Conservation (phyloP, 2,329 filamentous ascomycete genomes). For the Nakataea oryzae region DNA sequence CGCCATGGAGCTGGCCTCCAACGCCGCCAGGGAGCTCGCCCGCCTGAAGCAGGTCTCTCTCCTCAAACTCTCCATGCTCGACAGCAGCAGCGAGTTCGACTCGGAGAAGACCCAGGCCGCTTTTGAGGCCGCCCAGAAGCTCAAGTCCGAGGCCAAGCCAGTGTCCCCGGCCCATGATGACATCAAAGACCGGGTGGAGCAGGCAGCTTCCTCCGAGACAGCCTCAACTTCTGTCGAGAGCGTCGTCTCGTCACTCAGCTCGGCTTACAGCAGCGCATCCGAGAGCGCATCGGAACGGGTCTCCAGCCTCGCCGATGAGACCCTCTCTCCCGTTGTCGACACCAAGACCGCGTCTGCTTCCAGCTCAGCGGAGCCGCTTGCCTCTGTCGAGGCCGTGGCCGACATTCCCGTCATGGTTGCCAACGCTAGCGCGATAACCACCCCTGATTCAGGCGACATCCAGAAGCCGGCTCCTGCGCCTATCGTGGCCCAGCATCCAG, state of each 20-base stretch:
- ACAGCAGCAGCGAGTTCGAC: conserved; percentile 70
- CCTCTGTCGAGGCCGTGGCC: conserved; percentile 7
- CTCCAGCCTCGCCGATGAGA: conserved; percentile 6
- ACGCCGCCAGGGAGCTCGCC: conserved; percentile 68
- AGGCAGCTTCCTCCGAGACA: neutral
- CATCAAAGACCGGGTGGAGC: neutral
- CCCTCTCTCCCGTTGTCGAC: neutral
- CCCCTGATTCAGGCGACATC: neutral
- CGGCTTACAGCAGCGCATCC: neutral
- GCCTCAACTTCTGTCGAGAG: neutral
- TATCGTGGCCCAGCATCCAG: conserved; percentile 8
- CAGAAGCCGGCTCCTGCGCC: conserved; percentile 12
- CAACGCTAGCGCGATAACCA: neutral
- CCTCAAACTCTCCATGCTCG: conserved; percentile 71
- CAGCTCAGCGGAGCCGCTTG: conserved; percentile 8
- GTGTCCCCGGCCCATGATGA: neutral
- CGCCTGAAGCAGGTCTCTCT: conserved; percentile 73
- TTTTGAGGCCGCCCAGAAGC: conserved; percentile 28
- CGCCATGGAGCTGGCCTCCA: conserved; percentile 70
- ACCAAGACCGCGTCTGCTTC: neutral
- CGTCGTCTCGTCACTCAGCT: neutral
- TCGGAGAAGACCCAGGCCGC: conserved; percentile 51
- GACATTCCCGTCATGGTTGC: neutral
- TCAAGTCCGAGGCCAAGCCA: neutral
- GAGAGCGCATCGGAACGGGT: conserved; percentile 1